Percentiles rank a stretch among this genome's conserved stretches.
These are phyloP conservation scores for Corynespora cassiicola DNA, from an alignment of 2,329 filamentous ascomycete genomes.

Conservation along the genomic window DNA sequence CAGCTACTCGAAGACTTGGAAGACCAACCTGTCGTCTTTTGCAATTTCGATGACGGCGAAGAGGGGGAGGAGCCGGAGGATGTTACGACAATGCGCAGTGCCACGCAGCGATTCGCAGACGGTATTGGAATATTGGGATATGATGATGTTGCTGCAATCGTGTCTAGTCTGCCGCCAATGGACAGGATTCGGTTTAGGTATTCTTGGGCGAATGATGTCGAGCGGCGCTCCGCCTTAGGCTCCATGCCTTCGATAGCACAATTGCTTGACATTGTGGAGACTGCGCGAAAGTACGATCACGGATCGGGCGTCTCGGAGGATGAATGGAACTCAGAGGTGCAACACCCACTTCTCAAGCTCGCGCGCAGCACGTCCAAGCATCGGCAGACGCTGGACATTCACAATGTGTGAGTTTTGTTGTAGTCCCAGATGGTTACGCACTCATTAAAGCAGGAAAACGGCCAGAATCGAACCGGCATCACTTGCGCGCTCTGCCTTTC, in stretches of 20 bases:
- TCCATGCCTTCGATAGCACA: constrained; percentile 18
- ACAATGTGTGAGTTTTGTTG: constrained; percentile 21
- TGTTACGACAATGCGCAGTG: constrained; percentile 20
- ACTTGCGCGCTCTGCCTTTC: constrained; percentile 20
- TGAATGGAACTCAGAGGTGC: constrained; percentile 28
- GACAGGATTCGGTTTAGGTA: constrained; percentile 19
- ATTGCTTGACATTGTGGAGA: constrained; percentile 19
- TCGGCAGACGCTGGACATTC: constrained; percentile 16
- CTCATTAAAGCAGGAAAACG: constrained; percentile 19
- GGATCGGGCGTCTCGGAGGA: constrained; percentile 24
- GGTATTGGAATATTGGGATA: constrained; percentile 22
- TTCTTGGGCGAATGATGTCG: constrained; percentile 20
- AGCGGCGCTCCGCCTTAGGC: constrained; percentile 13
- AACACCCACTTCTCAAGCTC: constrained; percentile 27
- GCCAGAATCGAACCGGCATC: constrained; percentile 24
- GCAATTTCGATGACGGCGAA: constrained; percentile 18
- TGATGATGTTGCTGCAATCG: constrained; percentile 12
- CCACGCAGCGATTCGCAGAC: constrained; percentile 19
- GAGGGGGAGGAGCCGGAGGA: constrained; percentile 14
- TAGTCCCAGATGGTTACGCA: constrained; percentile 2
- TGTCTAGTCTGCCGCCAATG: constrained; percentile 12
- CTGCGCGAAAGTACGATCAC: constrained; percentile 18
- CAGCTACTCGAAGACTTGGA: constrained; percentile 20
- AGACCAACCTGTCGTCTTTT: constrained; percentile 19
- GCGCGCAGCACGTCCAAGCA: constrained; percentile 22